Conservation (phyloP, 2,329 filamentous ascomycete species). For the Xylariaceae sp. region DNA sequence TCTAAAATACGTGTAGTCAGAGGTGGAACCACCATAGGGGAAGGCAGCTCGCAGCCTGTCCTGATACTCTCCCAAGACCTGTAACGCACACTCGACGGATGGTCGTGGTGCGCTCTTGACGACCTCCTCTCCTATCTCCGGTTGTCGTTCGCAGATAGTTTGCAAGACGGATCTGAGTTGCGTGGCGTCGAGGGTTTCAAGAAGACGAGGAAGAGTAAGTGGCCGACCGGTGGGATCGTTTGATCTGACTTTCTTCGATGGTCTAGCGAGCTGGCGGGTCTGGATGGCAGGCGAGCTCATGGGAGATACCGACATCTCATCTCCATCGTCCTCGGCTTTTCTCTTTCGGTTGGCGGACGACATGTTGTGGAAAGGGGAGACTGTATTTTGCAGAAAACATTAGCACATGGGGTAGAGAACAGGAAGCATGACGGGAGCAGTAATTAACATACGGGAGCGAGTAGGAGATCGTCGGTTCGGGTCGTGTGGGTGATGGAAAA, state of each 20-base stretch:
- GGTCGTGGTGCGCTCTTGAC: conserved; percentile 82
- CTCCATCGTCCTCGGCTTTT: conserved; percentile 80
- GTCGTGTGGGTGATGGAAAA: conserved; percentile 60
- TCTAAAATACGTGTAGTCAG: conserved; percentile 93
- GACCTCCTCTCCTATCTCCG: conserved; percentile 81
- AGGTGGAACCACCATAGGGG: conserved; percentile 79
- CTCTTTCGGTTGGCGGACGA: conserved; percentile 66
- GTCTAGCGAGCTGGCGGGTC: conserved; percentile 64
- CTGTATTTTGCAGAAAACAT: conserved; percentile 26
- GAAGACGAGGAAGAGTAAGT: conserved; percentile 64
- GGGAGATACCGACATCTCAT: conserved; percentile 90
- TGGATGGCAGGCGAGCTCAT: conserved; percentile 75
- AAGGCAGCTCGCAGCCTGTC: conserved; percentile 73
- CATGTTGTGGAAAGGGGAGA: conserved; percentile 51
- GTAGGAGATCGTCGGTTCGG: conserved; percentile 52
- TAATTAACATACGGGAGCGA: conserved; percentile 50
- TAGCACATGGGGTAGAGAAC: conserved; percentile 2
- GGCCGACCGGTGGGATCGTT: conserved; percentile 64
- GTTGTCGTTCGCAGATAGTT: conserved; percentile 85
- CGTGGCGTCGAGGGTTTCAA: conserved; percentile 86
- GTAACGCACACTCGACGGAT: conserved; percentile 74
- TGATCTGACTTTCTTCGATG: conserved; percentile 60
- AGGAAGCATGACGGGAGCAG: not conserved
- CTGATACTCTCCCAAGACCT: conserved; percentile 81
- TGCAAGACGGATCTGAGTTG: conserved; percentile 85